Evolutionary conservation across 164 flowering plant species (phyloP).

Genomic region (Macadamia integrifolia): DNA sequence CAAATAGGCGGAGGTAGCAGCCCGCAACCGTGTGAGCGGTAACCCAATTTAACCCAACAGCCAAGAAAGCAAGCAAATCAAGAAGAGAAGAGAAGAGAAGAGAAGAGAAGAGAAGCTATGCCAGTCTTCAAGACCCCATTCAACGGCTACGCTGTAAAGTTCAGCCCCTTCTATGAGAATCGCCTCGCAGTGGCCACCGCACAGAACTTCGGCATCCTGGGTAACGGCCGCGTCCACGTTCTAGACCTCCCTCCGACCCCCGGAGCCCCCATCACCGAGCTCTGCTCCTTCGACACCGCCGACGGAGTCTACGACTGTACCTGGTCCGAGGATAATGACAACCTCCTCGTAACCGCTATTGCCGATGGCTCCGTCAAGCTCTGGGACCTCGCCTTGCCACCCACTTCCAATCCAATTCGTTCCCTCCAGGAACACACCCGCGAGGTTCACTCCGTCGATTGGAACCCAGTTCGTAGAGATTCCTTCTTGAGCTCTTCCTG

Average conservation of each 20-base stretch:
- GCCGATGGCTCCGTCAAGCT: conserved; percentile 95
- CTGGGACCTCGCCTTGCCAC: conserved; percentile 72
- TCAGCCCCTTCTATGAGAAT: conserved; percentile 76
- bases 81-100: too few relatives aligned
- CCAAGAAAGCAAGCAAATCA: too few relatives aligned
- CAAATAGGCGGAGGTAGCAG: too few relatives aligned
- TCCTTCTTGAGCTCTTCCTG: conserved; percentile 75
- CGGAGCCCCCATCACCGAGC: conserved; percentile 34
- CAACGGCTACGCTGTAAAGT: too few relatives aligned
- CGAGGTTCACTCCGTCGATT: conserved; percentile 79
- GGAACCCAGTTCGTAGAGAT: conserved; percentile 78
- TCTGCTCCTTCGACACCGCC: conserved; percentile 71
- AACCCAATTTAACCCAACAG: too few relatives aligned
- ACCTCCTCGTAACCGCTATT: conserved; percentile 70
- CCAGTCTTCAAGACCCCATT: too few relatives aligned
- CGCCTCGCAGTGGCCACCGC: conserved; percentile 92
- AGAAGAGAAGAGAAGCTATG: too few relatives aligned
- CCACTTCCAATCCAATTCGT: conserved; percentile 65
- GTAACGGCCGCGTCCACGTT: conserved; percentile 88
- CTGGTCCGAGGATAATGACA: conserved; percentile 91
- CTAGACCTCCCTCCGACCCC: conserved; percentile 63
- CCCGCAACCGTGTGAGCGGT: too few relatives aligned
- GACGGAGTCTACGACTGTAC: conserved; percentile 86
- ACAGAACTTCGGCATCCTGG: conserved; percentile 97
- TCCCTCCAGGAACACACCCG: conserved; percentile 85